Base-by-base conservation (phyloP, 2,329 filamentous ascomycete genomes). In the Apiospora koreana region DNA sequence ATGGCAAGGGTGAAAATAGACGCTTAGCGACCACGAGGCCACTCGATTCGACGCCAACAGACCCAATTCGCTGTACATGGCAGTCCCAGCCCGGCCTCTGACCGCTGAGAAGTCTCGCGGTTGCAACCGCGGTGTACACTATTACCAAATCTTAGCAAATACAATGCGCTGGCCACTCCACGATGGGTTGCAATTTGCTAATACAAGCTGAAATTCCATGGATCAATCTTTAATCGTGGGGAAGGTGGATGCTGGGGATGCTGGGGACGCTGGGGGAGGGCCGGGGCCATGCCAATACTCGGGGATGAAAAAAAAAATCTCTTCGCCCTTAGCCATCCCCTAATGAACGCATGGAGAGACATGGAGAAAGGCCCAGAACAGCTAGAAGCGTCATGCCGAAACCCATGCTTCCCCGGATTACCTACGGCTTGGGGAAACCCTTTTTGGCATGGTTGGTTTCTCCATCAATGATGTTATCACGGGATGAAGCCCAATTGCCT, bases 21-120 rank as follows among this genome's bases (percentile, higher is more conserved):
- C 66, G 28, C 66, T 48, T 66, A 18, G 46, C 28, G 66, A 50
- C 43, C 66, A 68, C 66, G 66, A 68, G 66, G 66, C 45, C 66
- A 41, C 28, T 54, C 31, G 66, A 42, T 54, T 48, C 23, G 66
- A 68, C 66, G 66, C 66, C 66, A 68, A 48, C 35, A 45, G 45
- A 7, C 18, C 46, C 35, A 23, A 38, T 31, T 31, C 8, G 45
- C 66, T 68, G 14, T 38, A 68, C 35, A 50, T 18, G 31, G 45
- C 31, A 68, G 45, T 28, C 25, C 66, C 10, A 68, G 25, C 66
- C 66, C n/a, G 38, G n/a, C 21, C 28, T 50, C 66, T 68, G 66
- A 68, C 66, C 66, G 66, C 66, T 18, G 66, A 25, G 3, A 38
- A 38, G 38, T 18, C 45, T 50, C 45, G 28, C 64, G 23, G n/a